Evolutionary conservation across 768 basidiomycete genomes (phyloP).

Genomic region (Pholiota conissans): DNA sequence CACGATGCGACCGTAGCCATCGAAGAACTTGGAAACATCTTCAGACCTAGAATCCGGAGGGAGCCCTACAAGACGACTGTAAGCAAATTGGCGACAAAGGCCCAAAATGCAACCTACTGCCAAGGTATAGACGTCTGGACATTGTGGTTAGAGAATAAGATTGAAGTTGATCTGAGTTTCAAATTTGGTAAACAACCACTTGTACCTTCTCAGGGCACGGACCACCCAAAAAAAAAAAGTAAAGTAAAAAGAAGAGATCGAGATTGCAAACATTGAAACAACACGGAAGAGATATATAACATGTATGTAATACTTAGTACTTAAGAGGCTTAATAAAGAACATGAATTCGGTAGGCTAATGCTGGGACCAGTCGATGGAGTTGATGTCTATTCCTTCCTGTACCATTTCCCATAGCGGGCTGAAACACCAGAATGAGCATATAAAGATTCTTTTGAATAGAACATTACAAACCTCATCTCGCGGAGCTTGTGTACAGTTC

Average conservation of each 20-base stretch:
- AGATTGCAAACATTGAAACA: background rate
- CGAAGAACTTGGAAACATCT: slow-evolving; percentile 87
- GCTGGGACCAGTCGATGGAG: slow-evolving; percentile 93
- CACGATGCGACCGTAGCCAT: slow-evolving; percentile 83
- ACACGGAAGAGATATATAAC: slow-evolving; percentile 1
- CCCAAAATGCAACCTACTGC: slow-evolving; percentile 50
- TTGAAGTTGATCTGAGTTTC: slow-evolving; percentile 45
- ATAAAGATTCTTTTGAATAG: background rate
- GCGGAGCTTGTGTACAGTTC: slow-evolving; percentile 82
- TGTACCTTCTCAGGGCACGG: slow-evolving; percentile 39
- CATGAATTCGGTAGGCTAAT: slow-evolving; percentile 40
- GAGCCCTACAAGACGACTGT: slow-evolving; percentile 51
- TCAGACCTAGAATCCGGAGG: slow-evolving; percentile 81
- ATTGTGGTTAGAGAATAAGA: slow-evolving; percentile 50
- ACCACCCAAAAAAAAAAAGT: slow-evolving; percentile 26
- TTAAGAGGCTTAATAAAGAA: slow-evolving; percentile 13
- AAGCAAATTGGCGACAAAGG: slow-evolving; percentile 1
- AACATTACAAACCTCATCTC: slow-evolving; percentile 78
- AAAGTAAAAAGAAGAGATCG: background rate
- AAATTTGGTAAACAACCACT: slow-evolving; percentile 27
- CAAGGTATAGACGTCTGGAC: slow-evolving; percentile 85
- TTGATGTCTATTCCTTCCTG: slow-evolving; percentile 98
- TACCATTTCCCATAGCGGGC: slow-evolving; percentile 99
- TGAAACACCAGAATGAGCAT: slow-evolving; percentile 26
- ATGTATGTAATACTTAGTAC: slow-evolving; percentile 12